A percentile compares a stretch with the other conserved stretches of the same genome.
Evolutionary conservation across 2,329 filamentous ascomycete genomes (phyloP).

Genomic region (Westerdykella aurantiaca): DNA sequence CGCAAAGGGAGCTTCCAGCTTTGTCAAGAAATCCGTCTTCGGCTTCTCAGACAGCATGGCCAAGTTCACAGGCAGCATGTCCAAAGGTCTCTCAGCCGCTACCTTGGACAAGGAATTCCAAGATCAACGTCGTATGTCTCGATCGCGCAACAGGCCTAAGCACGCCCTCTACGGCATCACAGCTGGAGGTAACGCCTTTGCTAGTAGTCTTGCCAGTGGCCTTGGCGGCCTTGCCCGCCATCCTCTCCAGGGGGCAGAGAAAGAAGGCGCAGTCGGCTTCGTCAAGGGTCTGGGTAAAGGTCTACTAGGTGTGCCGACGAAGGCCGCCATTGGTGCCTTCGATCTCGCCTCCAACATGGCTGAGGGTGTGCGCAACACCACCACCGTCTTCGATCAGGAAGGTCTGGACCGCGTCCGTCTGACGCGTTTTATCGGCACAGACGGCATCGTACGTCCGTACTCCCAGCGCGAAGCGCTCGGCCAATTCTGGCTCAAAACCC

Average conservation of each 20-base stretch:
- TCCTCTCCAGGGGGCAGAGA: constrained; percentile 90
- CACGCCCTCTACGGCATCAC: constrained; percentile 96
- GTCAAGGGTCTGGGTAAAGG: constrained; percentile 98
- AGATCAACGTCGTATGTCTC: constrained; percentile 87
- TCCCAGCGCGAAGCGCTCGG: constrained; percentile 91
- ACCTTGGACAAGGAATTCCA: constrained; percentile 99
- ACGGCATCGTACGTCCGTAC: constrained; percentile 92
- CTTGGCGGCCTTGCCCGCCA: constrained; percentile 91
- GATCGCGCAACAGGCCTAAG: constrained; percentile 89
- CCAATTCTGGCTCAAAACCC: constrained; percentile 97
- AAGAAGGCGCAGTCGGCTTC: constrained; percentile 88
- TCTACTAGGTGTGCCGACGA: constrained; percentile 87
- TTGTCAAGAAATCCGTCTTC: constrained; percentile 98
- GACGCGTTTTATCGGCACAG: constrained; percentile 82
- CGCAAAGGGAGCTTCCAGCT: constrained; percentile 91
- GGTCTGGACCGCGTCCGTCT: constrained; percentile 93
- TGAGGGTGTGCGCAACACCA: constrained; percentile 96
- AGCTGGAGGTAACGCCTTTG: constrained; percentile 89
- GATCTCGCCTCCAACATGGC: constrained; percentile 96
- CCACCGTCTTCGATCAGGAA: constrained; percentile 92
- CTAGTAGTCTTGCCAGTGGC: constrained; percentile 85
- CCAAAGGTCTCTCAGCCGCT: constrained; percentile 90
- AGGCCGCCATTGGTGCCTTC: constrained; percentile 92
- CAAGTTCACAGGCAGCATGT: constrained; percentile 95
- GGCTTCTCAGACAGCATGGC: constrained; percentile 96